These are phyloP conservation scores for Penicillium sp. DNA, from an alignment of 2,329 filamentous ascomycete genomes.

Conservation along the genomic window DNA sequence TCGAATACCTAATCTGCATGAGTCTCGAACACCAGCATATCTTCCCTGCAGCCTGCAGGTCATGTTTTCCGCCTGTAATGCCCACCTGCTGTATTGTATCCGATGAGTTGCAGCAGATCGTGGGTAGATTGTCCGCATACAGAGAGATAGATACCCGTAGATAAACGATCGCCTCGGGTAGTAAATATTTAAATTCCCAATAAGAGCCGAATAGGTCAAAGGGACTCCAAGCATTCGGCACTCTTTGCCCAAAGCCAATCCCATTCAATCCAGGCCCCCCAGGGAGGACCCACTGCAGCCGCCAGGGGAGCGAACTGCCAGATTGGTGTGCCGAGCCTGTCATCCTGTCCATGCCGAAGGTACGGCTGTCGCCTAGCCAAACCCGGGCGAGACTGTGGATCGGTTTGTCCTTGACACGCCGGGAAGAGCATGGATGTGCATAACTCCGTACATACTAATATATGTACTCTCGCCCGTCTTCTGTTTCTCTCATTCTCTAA, in stretches of 20 bases:
- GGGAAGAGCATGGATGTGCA: conserved; percentile 25
- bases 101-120: conserved; percentile 9
- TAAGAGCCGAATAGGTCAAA: conserved; percentile 1
- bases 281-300: conserved; percentile 13
- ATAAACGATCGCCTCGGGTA: not conserved
- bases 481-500: conserved; percentile 3
- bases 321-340: conserved; percentile 19
- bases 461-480: conserved; percentile 17
- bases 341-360: conserved; percentile 24
- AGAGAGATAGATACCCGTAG: not conserved
- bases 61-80: conserved; percentile 11
- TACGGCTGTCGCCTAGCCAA: conserved; percentile 19
- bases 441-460: conserved; percentile 16
- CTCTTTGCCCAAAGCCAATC: conserved; percentile 5
- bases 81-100: not conserved
- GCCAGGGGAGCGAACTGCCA: conserved; percentile 12
- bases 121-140: conserved; percentile 4
- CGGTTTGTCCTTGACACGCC: conserved; percentile 19
- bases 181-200: conserved; percentile 3
- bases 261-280: not conserved
- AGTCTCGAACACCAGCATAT: conserved; percentile 15
- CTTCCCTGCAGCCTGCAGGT: conserved; percentile 23
- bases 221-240: not conserved
- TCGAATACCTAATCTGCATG: conserved; percentile 18
- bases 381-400: conserved; percentile 24